Evolutionary conservation across 177 flowering plant genomes (phyloP).

Genomic region (Vitis hybrid): DNA sequence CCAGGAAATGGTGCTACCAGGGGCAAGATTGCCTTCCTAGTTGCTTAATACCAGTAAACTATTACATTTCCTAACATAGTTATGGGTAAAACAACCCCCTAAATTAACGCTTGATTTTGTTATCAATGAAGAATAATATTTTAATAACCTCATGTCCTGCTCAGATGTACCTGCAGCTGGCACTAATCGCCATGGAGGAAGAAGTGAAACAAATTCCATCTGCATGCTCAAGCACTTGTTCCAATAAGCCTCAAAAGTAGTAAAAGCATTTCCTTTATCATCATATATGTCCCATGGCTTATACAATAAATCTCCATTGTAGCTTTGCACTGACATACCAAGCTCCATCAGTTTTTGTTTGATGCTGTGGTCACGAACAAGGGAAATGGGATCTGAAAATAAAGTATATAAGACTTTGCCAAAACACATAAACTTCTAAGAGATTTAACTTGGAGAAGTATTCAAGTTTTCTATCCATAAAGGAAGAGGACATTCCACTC

Average conservation of each 20-base stretch:
- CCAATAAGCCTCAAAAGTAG: slow-evolving; percentile 79
- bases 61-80: too few relatives aligned
- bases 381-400: slow-evolving; percentile 79
- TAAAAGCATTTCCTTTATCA: slow-evolving; percentile 67
- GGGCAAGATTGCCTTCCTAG: background rate
- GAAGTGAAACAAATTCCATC: slow-evolving; percentile 47
- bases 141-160: background rate
- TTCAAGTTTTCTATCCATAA: background rate
- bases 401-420: background rate
- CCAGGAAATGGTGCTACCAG: background rate
- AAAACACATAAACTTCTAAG: background rate
- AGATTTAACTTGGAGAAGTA: background rate
- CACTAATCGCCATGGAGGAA: slow-evolving; percentile 67
- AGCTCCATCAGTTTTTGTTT: slow-evolving; percentile 70
- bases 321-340: slow-evolving; percentile 73
- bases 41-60: background rate
- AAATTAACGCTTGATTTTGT: background rate
- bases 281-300: slow-evolving; percentile 95
- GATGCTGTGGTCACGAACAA: slow-evolving; percentile 80
- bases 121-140: background rate
- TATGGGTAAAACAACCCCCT: too few relatives aligned
- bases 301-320: slow-evolving; percentile 73
- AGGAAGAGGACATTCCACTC: background rate
- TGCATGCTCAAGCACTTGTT: slow-evolving; percentile 62
- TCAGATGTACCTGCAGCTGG: slow-evolving; percentile 50